Percentiles rank a stretch among this genome's conserved stretches.
These are phyloP conservation scores for Calonectria fujianensis DNA, from an alignment of 2,329 filamentous ascomycete species.

Conservation along the genomic window DNA sequence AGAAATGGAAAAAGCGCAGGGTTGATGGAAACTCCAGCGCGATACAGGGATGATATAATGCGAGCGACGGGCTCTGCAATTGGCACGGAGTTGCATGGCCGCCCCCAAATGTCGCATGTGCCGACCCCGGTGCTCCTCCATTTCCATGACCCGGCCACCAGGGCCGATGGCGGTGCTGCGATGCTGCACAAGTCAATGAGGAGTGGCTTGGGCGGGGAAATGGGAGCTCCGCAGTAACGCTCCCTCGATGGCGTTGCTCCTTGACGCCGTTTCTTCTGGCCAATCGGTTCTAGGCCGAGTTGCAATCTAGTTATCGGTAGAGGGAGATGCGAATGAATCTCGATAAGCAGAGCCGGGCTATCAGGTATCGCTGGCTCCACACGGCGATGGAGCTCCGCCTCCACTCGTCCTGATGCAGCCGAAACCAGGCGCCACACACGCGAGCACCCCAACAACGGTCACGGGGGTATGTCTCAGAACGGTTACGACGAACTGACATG, in stretches of 20 bases:
- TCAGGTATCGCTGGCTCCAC: conserved; percentile 7
- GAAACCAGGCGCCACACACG: neutral
- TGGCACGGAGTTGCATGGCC: neutral
- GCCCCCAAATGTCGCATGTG: conserved; percentile 3
- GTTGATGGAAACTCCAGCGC: conserved; percentile 17
- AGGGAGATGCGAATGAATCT: neutral
- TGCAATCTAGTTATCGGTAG: conserved; percentile 9
- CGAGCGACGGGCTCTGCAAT: neutral
- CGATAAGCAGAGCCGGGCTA: conserved; percentile 2
- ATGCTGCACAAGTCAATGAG: neutral
- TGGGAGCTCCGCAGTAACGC: conserved; percentile 11
- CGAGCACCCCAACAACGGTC: neutral
- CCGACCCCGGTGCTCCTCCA: conserved; percentile 22
- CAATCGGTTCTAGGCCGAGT: conserved; percentile 19
- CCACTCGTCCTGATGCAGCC: neutral
- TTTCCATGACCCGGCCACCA: neutral
- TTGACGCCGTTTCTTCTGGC: neutral
- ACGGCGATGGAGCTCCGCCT: conserved; percentile 18
- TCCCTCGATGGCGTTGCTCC: conserved; percentile 1
- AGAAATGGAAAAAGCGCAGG: conserved; percentile 5
- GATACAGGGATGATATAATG: conserved; percentile 15
- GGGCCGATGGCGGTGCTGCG: neutral
- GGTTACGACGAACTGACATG: neutral
- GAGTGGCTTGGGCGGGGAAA: conserved; percentile 12
- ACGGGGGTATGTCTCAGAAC: neutral